phyloP scores from a whole-genome alignment of 1,284 basidiomycete species.

The Laetiporus sulphureus region DNA sequence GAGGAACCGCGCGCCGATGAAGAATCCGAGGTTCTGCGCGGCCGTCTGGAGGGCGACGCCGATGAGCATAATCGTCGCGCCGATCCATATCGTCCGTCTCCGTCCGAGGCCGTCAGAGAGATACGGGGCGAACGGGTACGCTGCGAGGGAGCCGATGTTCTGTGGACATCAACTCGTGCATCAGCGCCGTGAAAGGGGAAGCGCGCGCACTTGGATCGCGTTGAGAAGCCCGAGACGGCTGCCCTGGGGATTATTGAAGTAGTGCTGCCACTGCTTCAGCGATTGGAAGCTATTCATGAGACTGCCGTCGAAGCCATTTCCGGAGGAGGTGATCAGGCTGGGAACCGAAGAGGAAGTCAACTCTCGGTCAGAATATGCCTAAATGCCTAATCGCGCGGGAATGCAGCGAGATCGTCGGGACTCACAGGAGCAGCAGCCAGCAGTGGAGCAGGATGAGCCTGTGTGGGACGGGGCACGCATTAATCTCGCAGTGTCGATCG shows the following conservation, averaged over 20 bases:
- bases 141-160: constrained; percentile 63
- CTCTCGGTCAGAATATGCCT: not conserved
- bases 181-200: no score
- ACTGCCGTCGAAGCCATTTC: constrained; percentile 71
- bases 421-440: constrained; percentile 64
- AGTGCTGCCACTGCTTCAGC: constrained; percentile 50
- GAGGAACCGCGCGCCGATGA: constrained; percentile 75
- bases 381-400: constrained; percentile 17
- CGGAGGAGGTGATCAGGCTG: constrained; percentile 69
- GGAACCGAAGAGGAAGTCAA: not conserved
- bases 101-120: constrained; percentile 67
- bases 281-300: constrained; percentile 76
- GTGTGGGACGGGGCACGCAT: not conserved
- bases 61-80: constrained; percentile 56
- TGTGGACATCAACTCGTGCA: constrained; percentile 17
- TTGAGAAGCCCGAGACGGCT: constrained; percentile 66
- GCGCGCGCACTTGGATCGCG: constrained; percentile 57
- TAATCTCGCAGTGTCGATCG: not conserved
- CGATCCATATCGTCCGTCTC: constrained; percentile 51
- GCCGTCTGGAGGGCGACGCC: constrained; percentile 64
- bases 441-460: constrained; percentile 58
- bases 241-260: constrained; percentile 50
- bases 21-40: constrained; percentile 71
- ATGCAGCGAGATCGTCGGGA: not conserved
- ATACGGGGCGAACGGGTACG: constrained; percentile 65